Evolutionary conservation across 192 early-diverging fungal species (phyloP).

Genomic region (Entrophospora sp.): DNA sequence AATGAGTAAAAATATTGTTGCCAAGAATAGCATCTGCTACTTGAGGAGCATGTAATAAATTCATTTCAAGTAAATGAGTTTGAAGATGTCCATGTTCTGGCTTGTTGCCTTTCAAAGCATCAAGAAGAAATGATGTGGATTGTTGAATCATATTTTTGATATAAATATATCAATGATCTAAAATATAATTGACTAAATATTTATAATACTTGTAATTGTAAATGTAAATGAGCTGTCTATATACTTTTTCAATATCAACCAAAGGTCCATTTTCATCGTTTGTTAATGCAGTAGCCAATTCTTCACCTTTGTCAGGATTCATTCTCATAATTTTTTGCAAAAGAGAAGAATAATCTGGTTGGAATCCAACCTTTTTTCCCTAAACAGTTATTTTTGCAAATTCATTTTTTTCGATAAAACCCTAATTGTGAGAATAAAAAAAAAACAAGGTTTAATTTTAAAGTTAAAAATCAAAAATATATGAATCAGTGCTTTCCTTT

Average conservation of each 20-base stretch:
- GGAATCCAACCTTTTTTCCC: constrained; percentile 87
- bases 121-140: constrained; percentile 92
- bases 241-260: constrained; percentile 66
- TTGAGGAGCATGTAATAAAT: constrained; percentile 92
- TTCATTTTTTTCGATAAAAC: constrained; percentile 93
- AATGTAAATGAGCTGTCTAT: not conserved
- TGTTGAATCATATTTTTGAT: constrained; percentile 91
- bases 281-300: constrained; percentile 83
- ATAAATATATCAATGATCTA: constrained; percentile 89
- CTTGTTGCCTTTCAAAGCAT: constrained; percentile 89
- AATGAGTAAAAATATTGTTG: constrained; percentile 92
- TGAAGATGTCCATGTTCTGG: constrained; percentile 89
- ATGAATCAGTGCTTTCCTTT: not conserved
- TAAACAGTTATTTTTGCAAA: constrained; percentile 95
- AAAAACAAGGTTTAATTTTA: not conserved
- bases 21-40: constrained; percentile 98
- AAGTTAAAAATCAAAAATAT: not conserved
- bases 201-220: not conserved
- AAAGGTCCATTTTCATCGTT: constrained; percentile 78
- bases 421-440: constrained; percentile 60
- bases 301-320: constrained; percentile 87
- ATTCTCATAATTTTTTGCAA: constrained; percentile 85
- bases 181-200: not conserved
- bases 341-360: constrained; percentile 84
- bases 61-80: constrained; percentile 95